Conservation (phyloP, 176 grass and related monocot species). For the Microstegium vimineum region DNA sequence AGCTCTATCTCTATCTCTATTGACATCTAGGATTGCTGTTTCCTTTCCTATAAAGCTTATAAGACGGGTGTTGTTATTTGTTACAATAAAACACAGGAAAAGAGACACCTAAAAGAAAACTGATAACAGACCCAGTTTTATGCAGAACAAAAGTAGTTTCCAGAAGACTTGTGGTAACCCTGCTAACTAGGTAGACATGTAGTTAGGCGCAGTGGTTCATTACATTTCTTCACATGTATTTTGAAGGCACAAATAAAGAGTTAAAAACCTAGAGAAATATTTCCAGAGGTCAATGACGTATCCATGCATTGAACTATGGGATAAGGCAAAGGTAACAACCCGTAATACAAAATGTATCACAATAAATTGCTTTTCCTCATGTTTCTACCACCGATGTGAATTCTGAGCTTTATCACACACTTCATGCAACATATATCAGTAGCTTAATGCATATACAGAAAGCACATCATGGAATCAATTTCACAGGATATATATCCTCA, state of each 20-base stretch:
- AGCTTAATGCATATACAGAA: neutral
- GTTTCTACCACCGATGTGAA: neutral
- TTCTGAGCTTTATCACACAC: neutral
- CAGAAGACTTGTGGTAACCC: neutral
- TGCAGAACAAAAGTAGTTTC: neutral
- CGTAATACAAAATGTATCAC: neutral
- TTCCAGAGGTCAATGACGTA: neutral
- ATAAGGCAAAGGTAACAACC: neutral
- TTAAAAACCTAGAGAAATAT: neutral
- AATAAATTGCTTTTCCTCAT: neutral
- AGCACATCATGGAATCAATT: neutral
- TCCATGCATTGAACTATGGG: neutral
- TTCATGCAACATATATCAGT: slow-evolving; percentile 2
- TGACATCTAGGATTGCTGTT: neutral
- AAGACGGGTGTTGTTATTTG: neutral
- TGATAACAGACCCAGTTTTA: neutral
- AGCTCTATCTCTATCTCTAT: neutral
- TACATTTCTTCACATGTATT: neutral
- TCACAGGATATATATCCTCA: neutral
- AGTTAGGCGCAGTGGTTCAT: neutral
- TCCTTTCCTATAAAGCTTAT: neutral
- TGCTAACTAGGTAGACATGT: neutral
- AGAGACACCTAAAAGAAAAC: neutral
- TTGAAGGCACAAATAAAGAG: neutral
- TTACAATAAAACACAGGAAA: neutral